phyloP scores from a whole-genome alignment of 768 basidiomycete species.

The Amanita jacksonii region DNA sequence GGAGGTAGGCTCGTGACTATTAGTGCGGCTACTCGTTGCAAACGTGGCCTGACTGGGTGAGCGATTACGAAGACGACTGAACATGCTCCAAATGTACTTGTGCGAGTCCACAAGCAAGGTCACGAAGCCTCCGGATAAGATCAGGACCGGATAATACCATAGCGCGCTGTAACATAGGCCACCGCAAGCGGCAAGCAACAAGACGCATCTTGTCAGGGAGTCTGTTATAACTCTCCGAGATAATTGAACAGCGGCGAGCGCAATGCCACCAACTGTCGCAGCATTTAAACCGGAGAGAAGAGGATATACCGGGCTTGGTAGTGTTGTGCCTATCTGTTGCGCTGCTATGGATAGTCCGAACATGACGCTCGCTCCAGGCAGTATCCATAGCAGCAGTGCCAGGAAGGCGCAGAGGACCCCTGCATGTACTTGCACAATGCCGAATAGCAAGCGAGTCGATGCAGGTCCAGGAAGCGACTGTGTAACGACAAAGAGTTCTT shows the following conservation, averaged over 20 bases:
- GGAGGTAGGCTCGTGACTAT: neutral
- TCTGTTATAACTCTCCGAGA: conserved; percentile 37
- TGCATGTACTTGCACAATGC: conserved; percentile 32
- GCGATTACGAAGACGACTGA: neutral
- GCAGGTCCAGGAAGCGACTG: conserved; percentile 42
- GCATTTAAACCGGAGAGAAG: conserved; percentile 45
- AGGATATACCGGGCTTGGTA: conserved; percentile 39
- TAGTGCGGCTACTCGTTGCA: neutral
- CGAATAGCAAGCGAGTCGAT: conserved; percentile 39
- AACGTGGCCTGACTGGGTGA: neutral
- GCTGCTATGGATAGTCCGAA: conserved; percentile 35
- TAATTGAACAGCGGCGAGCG: conserved; percentile 41
- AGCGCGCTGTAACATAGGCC: conserved; percentile 41
- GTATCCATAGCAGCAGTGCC: conserved; percentile 33
- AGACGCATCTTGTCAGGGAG: conserved; percentile 28
- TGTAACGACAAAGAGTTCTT: conserved; percentile 37
- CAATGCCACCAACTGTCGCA: conserved; percentile 43
- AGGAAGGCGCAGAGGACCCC: conserved; percentile 32
- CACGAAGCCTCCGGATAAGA: conserved; percentile 27
- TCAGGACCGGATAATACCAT: conserved; percentile 42
- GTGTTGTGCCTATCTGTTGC: conserved; percentile 26
- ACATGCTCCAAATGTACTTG: neutral
- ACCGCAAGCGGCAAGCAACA: conserved; percentile 33
- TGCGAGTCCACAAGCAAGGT: conserved; percentile 32
- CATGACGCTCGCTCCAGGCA: conserved; percentile 42